These are phyloP conservation scores for Coemansia sp. DNA, from an alignment of 192 early-diverging fungal genomes.

Conservation along the genomic window DNA sequence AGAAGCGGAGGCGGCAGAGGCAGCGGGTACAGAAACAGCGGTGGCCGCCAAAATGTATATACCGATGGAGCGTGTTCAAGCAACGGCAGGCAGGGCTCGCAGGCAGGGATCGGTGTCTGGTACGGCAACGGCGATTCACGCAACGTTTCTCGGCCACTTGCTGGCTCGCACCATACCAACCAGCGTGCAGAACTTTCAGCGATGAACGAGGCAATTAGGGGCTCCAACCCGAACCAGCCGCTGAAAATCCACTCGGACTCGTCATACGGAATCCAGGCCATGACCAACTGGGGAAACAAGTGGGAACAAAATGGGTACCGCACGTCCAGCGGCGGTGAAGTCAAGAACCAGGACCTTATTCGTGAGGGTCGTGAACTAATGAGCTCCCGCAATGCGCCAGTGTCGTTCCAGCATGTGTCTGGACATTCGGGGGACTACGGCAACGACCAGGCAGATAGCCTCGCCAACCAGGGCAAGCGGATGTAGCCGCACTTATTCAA, in stretches of 20 bases:
- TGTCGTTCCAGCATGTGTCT: constrained; percentile 8
- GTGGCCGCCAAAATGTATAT: constrained; percentile 25
- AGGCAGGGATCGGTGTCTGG: constrained; percentile 58
- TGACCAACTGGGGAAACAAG: constrained; percentile 25
- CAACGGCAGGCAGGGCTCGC: constrained; percentile 50
- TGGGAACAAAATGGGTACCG: constrained; percentile 26
- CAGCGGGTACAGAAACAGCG: background rate
- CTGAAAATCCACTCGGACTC: constrained; percentile 27
- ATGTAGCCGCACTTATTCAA: background rate
- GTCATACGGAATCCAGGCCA: constrained; percentile 15
- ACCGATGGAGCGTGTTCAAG: constrained; percentile 57
- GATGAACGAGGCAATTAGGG: constrained; percentile 15
- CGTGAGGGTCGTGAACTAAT: constrained; percentile 1
- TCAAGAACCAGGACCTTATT: constrained; percentile 22
- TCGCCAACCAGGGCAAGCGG: constrained; percentile 5
- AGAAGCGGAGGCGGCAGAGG: background rate
- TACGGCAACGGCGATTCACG: constrained; percentile 53
- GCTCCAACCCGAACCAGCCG: background rate
- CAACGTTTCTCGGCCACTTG: constrained; percentile 51
- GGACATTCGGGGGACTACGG: constrained; percentile 6
- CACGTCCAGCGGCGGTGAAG: background rate
- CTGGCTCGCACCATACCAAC: constrained; percentile 22
- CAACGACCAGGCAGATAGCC: constrained; percentile 7
- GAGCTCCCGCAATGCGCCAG: background rate
- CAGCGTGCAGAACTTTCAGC: constrained; percentile 35